Evolutionary conservation across 352 stramenopile species (phyloP).

Genomic region (Albugo candida): DNA sequence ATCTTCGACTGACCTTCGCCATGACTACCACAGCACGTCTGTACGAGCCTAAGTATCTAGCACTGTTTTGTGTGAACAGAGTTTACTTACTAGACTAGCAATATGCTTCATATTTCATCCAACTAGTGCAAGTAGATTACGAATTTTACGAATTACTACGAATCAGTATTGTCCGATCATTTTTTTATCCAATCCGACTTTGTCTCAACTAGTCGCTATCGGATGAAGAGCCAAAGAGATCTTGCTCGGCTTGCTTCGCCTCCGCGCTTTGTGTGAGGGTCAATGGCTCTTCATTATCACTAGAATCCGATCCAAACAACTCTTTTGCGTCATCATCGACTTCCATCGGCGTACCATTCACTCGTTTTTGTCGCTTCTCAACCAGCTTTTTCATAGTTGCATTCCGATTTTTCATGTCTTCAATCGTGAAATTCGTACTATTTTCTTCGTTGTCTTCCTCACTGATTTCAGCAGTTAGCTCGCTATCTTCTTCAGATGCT

Average conservation of each 20-base stretch:
- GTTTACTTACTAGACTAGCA: too few species aligned
- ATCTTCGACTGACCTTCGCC: too few species aligned
- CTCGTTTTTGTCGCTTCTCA: constrained; percentile 68
- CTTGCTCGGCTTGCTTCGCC: constrained; percentile 52
- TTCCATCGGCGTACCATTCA: constrained; percentile 43
- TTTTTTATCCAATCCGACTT: too few species aligned
- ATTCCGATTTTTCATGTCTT: constrained; percentile 82
- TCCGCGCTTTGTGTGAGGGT: constrained; percentile 9
- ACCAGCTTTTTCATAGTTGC: constrained; percentile 69
- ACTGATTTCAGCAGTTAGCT: constrained; percentile 28
- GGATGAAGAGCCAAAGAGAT: constrained; percentile 70
- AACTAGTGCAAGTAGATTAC: too few species aligned
- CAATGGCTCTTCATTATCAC: constrained; percentile 23
- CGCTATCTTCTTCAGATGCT: constrained; percentile 34
- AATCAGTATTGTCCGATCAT: too few species aligned
- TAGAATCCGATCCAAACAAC: constrained; percentile 75
- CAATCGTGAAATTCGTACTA: constrained; percentile 53
- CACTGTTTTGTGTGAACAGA: too few species aligned
- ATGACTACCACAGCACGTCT: too few species aligned
- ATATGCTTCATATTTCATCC: too few species aligned
- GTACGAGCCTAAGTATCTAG: too few species aligned
- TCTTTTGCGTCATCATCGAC: constrained; percentile 22
- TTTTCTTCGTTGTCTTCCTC: constrained; percentile 43
- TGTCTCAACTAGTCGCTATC: constrained; percentile 32
- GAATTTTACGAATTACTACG: too few species aligned